Conservation (phyloP, 2,329 filamentous ascomycete genomes). For the Fusarium sp. region DNA sequence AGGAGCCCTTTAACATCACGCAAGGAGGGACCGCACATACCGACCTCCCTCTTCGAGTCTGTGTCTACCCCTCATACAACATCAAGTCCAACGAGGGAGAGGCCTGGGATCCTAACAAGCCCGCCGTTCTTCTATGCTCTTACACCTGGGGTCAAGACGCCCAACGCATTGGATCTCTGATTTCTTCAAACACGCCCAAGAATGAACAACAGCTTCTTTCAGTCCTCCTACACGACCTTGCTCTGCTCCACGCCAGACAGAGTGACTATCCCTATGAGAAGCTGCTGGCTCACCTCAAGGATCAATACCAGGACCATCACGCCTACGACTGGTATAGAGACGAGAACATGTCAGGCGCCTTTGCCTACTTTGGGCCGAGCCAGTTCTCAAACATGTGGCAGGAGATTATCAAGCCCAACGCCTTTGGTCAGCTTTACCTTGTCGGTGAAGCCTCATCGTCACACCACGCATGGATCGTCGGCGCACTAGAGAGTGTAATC, state of each 20-base stretch:
- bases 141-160: conserved; percentile 42
- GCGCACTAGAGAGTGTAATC: conserved; percentile 36
- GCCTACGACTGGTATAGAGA: conserved; percentile 39
- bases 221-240: conserved; percentile 31
- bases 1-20: conserved; percentile 10
- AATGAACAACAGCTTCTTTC: conserved; percentile 24
- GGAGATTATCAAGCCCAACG: conserved; percentile 40
- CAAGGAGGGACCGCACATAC: conserved; percentile 30
- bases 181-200: conserved; percentile 16
- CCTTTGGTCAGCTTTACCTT: conserved; percentile 35
- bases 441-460: conserved; percentile 39
- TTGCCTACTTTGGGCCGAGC: conserved; percentile 35
- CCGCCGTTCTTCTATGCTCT: conserved; percentile 34
- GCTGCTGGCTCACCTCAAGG: conserved; percentile 2
- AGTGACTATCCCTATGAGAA: not conserved
- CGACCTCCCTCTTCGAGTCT: conserved; percentile 48
- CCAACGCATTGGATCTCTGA: conserved; percentile 28
- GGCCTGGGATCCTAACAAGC: conserved; percentile 6
- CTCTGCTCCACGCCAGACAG: conserved; percentile 22
- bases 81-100: conserved; percentile 10
- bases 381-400: conserved; percentile 43
- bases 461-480: conserved; percentile 40
- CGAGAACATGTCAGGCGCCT: conserved; percentile 39
- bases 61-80: conserved; percentile 50
- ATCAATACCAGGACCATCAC: conserved; percentile 30